These are phyloP conservation scores for Aspergillus flavus DNA, from an alignment of 2,329 filamentous ascomycete genomes.

Conservation along the genomic window DNA sequence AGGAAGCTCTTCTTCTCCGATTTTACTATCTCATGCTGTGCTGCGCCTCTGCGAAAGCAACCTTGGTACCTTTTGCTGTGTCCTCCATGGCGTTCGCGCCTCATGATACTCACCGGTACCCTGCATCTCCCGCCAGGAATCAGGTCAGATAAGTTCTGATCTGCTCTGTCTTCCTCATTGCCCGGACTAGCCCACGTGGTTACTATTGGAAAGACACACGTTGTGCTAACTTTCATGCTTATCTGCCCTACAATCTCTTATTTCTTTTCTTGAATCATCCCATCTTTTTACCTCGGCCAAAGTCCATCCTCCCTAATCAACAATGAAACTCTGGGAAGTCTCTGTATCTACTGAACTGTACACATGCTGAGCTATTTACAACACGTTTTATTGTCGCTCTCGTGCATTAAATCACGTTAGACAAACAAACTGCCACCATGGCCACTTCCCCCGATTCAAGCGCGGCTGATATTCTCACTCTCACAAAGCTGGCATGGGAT, in stretches of 20 bases:
- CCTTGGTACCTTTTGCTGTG: not conserved
- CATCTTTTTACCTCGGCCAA: not conserved
- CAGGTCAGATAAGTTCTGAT: not conserved
- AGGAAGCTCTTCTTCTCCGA: not conserved
- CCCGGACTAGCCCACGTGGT: not conserved
- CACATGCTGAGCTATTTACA: not conserved
- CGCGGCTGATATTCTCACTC: constrained; percentile 25
- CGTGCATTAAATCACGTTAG: not conserved
- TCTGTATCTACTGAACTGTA: too few relatives aligned
- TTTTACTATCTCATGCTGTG: not conserved
- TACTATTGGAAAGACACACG: not conserved
- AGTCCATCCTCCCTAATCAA: not conserved
- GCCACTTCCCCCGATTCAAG: constrained; percentile 18
- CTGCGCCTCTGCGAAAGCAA: not conserved
- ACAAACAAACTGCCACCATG: constrained; percentile 19
- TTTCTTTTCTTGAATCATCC: not conserved
- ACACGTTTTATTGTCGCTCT: not conserved
- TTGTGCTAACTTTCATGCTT: not conserved
- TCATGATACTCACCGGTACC: not conserved
- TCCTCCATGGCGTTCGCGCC: not conserved
- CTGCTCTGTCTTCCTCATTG: too few relatives aligned
- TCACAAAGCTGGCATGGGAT: constrained; percentile 31
- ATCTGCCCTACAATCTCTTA: not conserved
- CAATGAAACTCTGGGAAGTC: not conserved
- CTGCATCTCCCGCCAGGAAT: not conserved